Base-by-base conservation (phyloP, 495 filamentous ascomycete genomes). In the Tetracladium marchalianum region DNA sequence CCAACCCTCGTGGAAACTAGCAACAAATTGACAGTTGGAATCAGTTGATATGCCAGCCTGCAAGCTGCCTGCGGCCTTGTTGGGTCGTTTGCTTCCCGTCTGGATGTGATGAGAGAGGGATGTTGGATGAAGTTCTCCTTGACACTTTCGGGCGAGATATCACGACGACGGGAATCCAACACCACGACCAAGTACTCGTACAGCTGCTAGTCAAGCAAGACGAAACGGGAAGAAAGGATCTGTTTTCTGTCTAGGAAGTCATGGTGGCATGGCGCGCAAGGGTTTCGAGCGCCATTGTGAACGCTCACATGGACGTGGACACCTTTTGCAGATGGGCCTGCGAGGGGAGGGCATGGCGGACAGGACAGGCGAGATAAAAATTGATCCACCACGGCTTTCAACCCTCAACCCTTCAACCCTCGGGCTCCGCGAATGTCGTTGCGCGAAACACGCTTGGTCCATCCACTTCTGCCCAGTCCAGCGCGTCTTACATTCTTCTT, bases 291-390 rank as follows among this genome's bases (percentile, higher is more conserved):
- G 46, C 41, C 34, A 51, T 46, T 35, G 31, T 36, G 33, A 38
- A 37, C 24, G 47, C 47, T 53, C 47, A 51, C 50, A 51, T 49
- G 54, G 40, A 51, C 50, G 48, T 49, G 50, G 40, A 46, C 54
- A 46, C 10, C 31, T 38, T n/a, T 36, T 36, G 40, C 31, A 47
- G 50, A 43, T 52, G 52, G 46, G 51, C 17, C 35, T 46, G 24
- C 15, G 22, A 41, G 41, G 39, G 31, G 45, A 51, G 22, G 43
- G 38, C 34, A n/a, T n/a, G n/a, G n/a, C n/a, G n/a, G n/a, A n/a
- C n/a, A n/a, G 51, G 22, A 27, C 22, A 27, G 22, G 22, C 22
- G 22, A 27, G 22, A 27, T n/a, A 46, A n/a, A 15, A 50, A 33
- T 27, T 45, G 48, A 44, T 51, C 53, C 53, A 46, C 49, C n/a